Percentiles rank a stretch among this genome's conserved stretches.
These are phyloP conservation scores for Trichoderma brevicompactum DNA, from an alignment of 2,329 filamentous ascomycete genomes.

Conservation along the genomic window DNA sequence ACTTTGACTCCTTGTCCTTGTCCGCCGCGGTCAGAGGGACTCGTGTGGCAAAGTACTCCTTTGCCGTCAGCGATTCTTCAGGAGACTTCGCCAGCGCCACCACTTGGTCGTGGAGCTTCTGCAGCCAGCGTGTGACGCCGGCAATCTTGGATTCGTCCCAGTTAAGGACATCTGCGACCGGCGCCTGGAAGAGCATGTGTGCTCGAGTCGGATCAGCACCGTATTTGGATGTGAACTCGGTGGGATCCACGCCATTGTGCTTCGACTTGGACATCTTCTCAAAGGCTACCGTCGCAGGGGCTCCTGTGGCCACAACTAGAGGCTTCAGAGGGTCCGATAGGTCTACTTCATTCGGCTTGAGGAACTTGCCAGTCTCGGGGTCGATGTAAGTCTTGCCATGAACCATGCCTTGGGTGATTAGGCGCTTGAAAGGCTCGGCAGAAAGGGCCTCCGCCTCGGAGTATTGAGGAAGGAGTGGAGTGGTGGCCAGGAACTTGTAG, in stretches of 20 bases:
- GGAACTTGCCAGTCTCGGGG: constrained; percentile 73
- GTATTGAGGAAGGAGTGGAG: constrained; percentile 51
- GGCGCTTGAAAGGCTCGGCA: constrained; percentile 78
- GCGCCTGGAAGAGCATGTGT: constrained; percentile 88
- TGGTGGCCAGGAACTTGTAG: constrained; percentile 78
- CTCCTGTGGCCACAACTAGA: constrained; percentile 64
- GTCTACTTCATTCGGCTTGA: constrained; percentile 77
- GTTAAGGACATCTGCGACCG: constrained; percentile 80
- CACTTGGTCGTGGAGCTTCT: constrained; percentile 66
- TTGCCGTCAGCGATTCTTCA: constrained; percentile 33
- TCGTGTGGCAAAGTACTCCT: constrained; percentile 45
- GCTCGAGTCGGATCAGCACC: constrained; percentile 84
- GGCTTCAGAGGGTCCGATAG: constrained; percentile 60
- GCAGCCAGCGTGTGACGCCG: constrained; percentile 81
- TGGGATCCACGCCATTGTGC: constrained; percentile 86
- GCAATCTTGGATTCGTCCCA: constrained; percentile 86
- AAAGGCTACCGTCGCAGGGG: constrained; percentile 65
- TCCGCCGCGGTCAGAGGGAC: constrained; percentile 38
- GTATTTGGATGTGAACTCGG: constrained; percentile 70
- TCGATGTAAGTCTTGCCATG: constrained; percentile 84
- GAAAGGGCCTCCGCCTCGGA: constrained; percentile 40
- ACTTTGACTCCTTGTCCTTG: constrained; percentile 42
- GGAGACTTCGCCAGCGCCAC: constrained; percentile 32
- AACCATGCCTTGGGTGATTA: constrained; percentile 92
- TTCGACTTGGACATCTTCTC: constrained; percentile 98